Evolutionary conservation across 352 stramenopile species (phyloP).

Genomic region (Globisporangium acanthophoron): DNA sequence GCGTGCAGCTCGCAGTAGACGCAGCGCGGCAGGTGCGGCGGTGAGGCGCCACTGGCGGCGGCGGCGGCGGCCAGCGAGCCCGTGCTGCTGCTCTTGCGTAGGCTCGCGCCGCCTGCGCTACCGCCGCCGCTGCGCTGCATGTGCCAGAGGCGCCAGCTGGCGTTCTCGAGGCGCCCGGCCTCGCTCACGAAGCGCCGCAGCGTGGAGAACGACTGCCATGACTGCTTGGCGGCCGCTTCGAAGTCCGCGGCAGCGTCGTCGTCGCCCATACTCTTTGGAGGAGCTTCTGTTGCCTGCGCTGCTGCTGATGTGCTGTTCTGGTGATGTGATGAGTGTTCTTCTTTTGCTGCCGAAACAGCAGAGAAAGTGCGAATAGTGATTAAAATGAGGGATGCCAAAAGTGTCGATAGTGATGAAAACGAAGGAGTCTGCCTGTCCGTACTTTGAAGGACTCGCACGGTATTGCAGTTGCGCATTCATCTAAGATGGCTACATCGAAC

Average conservation of each 20-base stretch:
- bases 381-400: too few species aligned
- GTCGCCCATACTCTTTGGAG: not conserved
- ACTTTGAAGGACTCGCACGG: too few species aligned
- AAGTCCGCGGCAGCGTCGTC: conserved; percentile 42
- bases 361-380: too few species aligned
- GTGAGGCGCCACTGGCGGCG: not conserved
- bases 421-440: too few species aligned
- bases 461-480: too few species aligned
- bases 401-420: too few species aligned
- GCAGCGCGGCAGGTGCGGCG: conserved; percentile 22
- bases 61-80: not conserved
- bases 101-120: not conserved
- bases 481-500: too few species aligned
- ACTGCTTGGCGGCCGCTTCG: conserved; percentile 71
- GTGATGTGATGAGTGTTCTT: too few species aligned
- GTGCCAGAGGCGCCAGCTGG: conserved; percentile 78
- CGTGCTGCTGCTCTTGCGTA: conserved; percentile 9
- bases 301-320: not conserved
- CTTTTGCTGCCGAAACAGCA: too few species aligned
- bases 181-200: conserved; percentile 85
- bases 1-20: conserved; percentile 78
- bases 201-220: conserved; percentile 84
- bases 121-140: conserved; percentile 32
- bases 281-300: not conserved
- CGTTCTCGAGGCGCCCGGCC: conserved; percentile 74